Evolutionary conservation across 331 rosid genomes (phyloP).

Genomic region (Phaseolus coccineus): DNA sequence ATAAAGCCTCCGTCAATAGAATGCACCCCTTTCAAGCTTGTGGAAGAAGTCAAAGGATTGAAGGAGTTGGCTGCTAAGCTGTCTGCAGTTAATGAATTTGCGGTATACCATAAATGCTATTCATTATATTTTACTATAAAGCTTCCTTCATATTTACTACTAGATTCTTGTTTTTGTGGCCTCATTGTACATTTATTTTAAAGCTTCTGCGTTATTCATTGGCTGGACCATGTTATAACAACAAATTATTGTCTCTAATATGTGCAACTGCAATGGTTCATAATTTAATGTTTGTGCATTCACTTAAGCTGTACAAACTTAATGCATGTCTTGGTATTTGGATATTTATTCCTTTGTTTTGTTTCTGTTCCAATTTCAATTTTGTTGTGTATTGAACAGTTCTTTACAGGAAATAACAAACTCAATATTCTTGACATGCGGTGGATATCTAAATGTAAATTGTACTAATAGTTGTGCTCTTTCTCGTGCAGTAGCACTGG

Average conservation of each 20-base stretch:
- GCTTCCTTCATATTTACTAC: conserved; percentile 20
- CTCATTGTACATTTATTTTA: conserved; percentile 6
- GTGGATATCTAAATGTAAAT: conserved; percentile 32
- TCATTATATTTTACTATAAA: conserved; percentile 14
- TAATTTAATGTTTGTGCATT: not conserved
- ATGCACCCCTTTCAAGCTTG: conserved; percentile 78
- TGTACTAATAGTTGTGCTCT: conserved; percentile 29
- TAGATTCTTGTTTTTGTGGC: not conserved
- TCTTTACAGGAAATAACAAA: conserved; percentile 21
- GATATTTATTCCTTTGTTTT: conserved; percentile 22
- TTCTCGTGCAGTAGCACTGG: not conserved
- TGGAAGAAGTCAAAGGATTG: conserved; percentile 84
- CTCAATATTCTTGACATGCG: not conserved
- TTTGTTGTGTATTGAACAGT: conserved; percentile 19
- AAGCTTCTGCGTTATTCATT: conserved; percentile 20
- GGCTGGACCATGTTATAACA: conserved; percentile 16
- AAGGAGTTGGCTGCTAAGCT: conserved; percentile 83
- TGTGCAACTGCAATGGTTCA: conserved; percentile 12
- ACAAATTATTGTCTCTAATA: not conserved
- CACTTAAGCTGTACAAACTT: conserved; percentile 5
- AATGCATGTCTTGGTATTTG: conserved; percentile 32
- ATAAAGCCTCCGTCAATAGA: conserved; percentile 62
- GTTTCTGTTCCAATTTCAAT: conserved; percentile 29
- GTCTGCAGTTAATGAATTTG: conserved; percentile 77
- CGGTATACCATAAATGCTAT: conserved; percentile 60